These are phyloP conservation scores for Cenococcum geophilum DNA, from an alignment of 495 filamentous ascomycete genomes.

Conservation along the genomic window DNA sequence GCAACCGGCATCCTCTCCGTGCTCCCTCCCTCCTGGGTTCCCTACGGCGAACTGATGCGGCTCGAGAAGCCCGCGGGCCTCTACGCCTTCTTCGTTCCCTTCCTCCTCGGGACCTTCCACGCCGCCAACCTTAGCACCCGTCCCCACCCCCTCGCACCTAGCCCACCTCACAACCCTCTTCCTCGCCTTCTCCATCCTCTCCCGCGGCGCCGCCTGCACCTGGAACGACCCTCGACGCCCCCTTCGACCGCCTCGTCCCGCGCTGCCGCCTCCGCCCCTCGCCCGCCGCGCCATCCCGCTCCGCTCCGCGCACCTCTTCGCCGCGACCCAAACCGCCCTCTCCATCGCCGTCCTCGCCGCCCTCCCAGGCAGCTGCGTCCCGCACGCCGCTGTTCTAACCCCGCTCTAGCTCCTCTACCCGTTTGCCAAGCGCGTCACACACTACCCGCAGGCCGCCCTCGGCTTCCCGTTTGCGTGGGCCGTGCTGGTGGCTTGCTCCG, in stretches of 20 bases:
- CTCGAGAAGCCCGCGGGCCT: slow-evolving; percentile 39
- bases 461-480: slow-evolving; percentile 5
- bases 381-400: neutral
- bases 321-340: slow-evolving; percentile 12
- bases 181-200: slow-evolving; percentile 27
- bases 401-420: slow-evolving; percentile 5
- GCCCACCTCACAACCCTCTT: neutral
- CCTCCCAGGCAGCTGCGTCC: neutral
- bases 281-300: slow-evolving; percentile 44
- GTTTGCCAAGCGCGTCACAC: slow-evolving; percentile 9
- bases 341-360: neutral
- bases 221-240: slow-evolving; percentile 47
- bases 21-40: slow-evolving; percentile 35
- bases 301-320: slow-evolving; percentile 35
- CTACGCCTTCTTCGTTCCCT: slow-evolving; percentile 37
- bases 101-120: slow-evolving; percentile 34
- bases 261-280: too few relatives aligned
- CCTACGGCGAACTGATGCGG: slow-evolving; percentile 44
- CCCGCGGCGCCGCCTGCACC: slow-evolving; percentile 35
- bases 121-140: slow-evolving; percentile 25
- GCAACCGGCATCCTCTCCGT: slow-evolving; percentile 23
- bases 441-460: slow-evolving; percentile 14
- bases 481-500: neutral
- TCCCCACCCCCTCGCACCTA: neutral
- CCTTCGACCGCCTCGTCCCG: slow-evolving; percentile 44